Percentiles rank a stretch among this genome's conserved stretches.
These are phyloP conservation scores for Micractinium sp. DNA, from an alignment of 139 green algal species.

Conservation along the genomic window DNA sequence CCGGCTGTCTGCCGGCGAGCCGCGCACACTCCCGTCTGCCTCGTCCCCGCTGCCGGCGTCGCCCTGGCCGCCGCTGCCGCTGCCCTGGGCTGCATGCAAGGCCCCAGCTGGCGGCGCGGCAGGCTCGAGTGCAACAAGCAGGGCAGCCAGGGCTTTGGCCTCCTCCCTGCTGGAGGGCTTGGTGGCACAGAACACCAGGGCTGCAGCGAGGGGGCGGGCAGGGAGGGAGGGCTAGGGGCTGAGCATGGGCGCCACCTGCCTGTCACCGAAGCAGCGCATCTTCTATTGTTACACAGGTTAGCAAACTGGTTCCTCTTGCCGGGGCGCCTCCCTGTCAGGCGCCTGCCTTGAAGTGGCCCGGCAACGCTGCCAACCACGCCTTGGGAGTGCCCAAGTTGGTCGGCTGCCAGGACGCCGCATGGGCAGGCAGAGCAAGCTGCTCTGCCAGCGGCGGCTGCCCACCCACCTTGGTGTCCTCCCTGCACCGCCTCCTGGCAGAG, in stretches of 20 bases:
- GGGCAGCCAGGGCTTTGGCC: not conserved
- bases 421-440: not conserved
- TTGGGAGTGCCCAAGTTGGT: too few relatives aligned
- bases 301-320: too few relatives aligned
- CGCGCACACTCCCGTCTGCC: not conserved
- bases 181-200: constrained; percentile 23
- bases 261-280: not conserved
- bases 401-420: too few relatives aligned
- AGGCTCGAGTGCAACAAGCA: not conserved
- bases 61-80: not conserved
- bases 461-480: not conserved
- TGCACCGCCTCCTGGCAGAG: not conserved
- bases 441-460: not conserved
- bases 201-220: not conserved
- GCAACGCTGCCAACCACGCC: too few relatives aligned
- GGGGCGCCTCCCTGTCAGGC: too few relatives aligned
- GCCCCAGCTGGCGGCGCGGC: not conserved
- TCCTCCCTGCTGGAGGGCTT: not conserved
- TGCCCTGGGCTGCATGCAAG: not conserved
- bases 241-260: not conserved
- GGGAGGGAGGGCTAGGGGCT: not conserved
- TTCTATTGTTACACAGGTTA: too few relatives aligned
- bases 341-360: too few relatives aligned
- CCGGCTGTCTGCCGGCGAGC: not conserved
- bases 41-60: not conserved